Conservation (phyloP, 345 rosid genomes). For the Melastoma malabathricum region DNA sequence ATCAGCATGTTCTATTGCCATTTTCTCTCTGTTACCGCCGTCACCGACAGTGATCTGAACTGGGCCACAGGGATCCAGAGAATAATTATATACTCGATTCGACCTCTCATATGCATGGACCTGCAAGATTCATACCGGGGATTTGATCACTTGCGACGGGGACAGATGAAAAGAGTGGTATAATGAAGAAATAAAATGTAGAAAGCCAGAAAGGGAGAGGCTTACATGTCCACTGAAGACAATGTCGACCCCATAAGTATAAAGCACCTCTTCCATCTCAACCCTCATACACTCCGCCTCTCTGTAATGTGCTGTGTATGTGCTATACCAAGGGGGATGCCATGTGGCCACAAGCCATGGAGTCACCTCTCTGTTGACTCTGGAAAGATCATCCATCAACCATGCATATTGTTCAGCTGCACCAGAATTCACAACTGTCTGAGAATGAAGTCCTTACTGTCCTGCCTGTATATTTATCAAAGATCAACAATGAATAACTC, state of each 20-base stretch:
- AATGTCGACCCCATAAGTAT: constrained; percentile 42
- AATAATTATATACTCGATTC: constrained; percentile 74
- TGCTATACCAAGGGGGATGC: constrained; percentile 86
- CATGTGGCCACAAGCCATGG: constrained; percentile 87
- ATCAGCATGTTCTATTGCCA: constrained; percentile 60
- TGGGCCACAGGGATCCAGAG: constrained; percentile 71
- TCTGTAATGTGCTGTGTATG: constrained; percentile 62
- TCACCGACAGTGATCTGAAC: constrained; percentile 61
- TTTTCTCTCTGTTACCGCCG: constrained; percentile 63
- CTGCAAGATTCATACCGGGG: constrained; percentile 14
- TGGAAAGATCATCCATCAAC: constrained; percentile 55
- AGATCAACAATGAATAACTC: constrained; percentile 7
- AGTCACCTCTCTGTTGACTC: constrained; percentile 50
- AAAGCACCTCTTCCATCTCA: constrained; percentile 68
- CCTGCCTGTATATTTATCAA: neutral
- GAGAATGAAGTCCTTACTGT: neutral
- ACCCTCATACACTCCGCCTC: constrained; percentile 86
- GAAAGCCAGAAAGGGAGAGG: neutral
- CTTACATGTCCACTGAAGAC: constrained; percentile 78
- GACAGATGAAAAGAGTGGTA: neutral
- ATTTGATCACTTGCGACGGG: neutral
- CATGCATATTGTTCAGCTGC: constrained; percentile 73
- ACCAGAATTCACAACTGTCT: constrained; percentile 4
- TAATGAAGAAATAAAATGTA: neutral
- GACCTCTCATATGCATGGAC: constrained; percentile 93